A percentile compares a stretch with the other conserved stretches of the same genome.
Conservation (phyloP, 306 rosid species). For the Sicyos edulis region DNA sequence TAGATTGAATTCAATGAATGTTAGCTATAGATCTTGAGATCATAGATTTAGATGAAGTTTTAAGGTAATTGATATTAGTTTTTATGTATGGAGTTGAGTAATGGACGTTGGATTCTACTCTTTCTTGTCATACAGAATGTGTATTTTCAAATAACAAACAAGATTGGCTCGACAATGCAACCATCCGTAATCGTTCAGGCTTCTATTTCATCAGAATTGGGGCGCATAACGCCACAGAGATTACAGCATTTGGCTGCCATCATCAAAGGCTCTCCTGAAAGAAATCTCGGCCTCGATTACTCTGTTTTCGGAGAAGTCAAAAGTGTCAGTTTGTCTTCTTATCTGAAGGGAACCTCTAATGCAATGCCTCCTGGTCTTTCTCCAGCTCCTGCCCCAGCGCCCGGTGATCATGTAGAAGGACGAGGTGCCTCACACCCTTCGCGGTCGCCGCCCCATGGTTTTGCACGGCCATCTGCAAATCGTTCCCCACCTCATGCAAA, state of each 20-base stretch:
- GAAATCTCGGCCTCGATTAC: conserved; percentile 80
- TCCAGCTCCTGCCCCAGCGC: conserved; percentile 64
- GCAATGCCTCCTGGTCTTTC: conserved; percentile 52
- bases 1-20: not conserved
- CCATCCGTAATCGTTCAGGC: conserved; percentile 63
- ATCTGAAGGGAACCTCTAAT: conserved; percentile 37
- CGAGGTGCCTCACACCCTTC: conserved; percentile 35
- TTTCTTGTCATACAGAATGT: conserved; percentile 50
- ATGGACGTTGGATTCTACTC: conserved; percentile 13
- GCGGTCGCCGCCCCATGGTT: conserved; percentile 31
- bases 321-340: conserved; percentile 60
- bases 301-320: conserved; percentile 66
- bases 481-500: conserved; percentile 36
- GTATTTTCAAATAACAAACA: conserved; percentile 60
- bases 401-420: conserved; percentile 28
- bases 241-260: conserved; percentile 64
- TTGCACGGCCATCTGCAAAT: conserved; percentile 32
- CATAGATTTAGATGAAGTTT: not conserved
- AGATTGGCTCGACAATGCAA: conserved; percentile 53
- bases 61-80: not conserved
- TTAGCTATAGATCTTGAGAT: conserved; percentile 7
- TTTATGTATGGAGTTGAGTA: not conserved
- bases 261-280: conserved; percentile 38
- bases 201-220: conserved; percentile 44
- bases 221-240: conserved; percentile 55